Base-by-base conservation (phyloP, 2,329 filamentous ascomycete species). In the Cladophialophora immunda region DNA sequence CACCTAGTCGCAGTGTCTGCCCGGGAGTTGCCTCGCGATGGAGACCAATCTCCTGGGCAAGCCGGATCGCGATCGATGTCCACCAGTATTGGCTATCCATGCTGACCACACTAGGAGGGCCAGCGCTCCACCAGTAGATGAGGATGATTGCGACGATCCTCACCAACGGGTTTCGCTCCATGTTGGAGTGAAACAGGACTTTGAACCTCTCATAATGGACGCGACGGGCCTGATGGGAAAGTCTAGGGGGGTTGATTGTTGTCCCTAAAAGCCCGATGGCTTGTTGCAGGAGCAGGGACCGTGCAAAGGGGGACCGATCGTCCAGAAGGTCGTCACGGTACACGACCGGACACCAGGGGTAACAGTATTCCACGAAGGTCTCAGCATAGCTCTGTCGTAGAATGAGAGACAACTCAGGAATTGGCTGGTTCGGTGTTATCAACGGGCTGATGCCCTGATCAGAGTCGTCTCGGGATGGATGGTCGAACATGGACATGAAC, bases 71-170 rank as follows among this genome's bases (percentile, higher is more conserved):
- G 2, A 81, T 78, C 4, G 78, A 78, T 0, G 80, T 82, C 81
- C 81, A 83, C 81, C 81, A 83, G 80, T 80, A 82, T n/a, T 78
- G 80, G 1, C 80, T 77, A 66, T 82, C 77, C 1, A 78, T 73
- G 55, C 80, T 78, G 3, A 80, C 78, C 1, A 76, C 76, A 1
- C 77, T 75, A 0, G 81, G 80, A 6, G 64, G 36, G 0, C 76
- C 73, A 8, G 81, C 79, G 4, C 79, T 77, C 81, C 80, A 82
- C 81, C 81, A 82, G 72, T 82, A 82, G 36, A 82, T 80, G 2
- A 82, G 63, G 0, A 76, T 72, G 0, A 82, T 70, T 0, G 80
- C 77, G 61, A 78, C 79, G 0, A 82, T 61, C 0, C 74, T 76
- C 0, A 73, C 76, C 22, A 82, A 68, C 0, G 76, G 74, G 58